These are phyloP conservation scores for Chalciporus sphaerocephalus DNA, from an alignment of 768 basidiomycete species.

Conservation along the genomic window DNA sequence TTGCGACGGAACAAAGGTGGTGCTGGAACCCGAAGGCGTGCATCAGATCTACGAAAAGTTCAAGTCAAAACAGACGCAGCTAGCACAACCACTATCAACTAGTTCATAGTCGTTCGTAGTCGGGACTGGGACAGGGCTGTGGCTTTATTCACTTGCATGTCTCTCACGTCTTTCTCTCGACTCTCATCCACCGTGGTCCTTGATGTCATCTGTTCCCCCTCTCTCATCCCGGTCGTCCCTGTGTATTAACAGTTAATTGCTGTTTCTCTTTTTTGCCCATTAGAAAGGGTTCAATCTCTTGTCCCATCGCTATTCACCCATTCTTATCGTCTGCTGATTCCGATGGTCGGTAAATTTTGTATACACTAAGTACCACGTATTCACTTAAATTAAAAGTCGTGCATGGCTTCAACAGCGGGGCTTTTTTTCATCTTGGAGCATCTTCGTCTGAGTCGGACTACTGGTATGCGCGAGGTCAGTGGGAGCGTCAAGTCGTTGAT, in stretches of 20 bases:
- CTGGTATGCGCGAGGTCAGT: too few species aligned
- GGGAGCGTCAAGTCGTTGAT: too few species aligned
- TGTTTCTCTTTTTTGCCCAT: background rate
- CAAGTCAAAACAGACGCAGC: conserved; percentile 23
- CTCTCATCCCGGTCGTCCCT: background rate
- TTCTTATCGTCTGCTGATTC: background rate
- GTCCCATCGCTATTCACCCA: background rate
- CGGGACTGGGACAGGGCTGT: background rate
- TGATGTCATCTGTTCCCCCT: background rate
- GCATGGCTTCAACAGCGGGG: too few species aligned
- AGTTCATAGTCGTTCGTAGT: conserved; percentile 9
- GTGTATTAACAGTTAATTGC: background rate
- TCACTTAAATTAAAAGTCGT: background rate
- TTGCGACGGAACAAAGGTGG: conserved; percentile 82
- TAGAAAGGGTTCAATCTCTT: background rate
- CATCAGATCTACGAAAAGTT: conserved; percentile 42
- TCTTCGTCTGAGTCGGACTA: too few species aligned
- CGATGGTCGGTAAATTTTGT: background rate
- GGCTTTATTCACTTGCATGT: background rate
- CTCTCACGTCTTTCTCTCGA: background rate
- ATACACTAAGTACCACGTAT: background rate
- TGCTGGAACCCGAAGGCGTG: conserved; percentile 53
- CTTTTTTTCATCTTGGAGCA: too few species aligned
- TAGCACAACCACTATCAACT: conserved; percentile 4
- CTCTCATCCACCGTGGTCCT: too few species aligned